phyloP scores from a whole-genome alignment of 768 basidiomycete genomes.

The Peribolospora baueri region DNA sequence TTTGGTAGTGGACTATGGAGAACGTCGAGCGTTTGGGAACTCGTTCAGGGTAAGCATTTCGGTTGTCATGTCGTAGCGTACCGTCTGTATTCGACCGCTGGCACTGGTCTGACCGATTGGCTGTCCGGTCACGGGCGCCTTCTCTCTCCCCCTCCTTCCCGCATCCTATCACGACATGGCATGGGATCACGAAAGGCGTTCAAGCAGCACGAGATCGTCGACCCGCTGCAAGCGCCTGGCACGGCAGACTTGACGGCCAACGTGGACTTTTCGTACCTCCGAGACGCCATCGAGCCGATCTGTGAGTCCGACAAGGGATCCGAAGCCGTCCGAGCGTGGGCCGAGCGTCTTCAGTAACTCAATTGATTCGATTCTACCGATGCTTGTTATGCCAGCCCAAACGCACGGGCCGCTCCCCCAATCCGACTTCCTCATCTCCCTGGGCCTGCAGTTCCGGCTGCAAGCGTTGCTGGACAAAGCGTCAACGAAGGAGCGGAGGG shows the following conservation, averaged over 20 bases:
- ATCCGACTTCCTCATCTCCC: conserved; percentile 44
- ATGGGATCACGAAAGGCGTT: conserved; percentile 39
- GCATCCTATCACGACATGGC: background rate
- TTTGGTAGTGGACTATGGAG: conserved; percentile 76
- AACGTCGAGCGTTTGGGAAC: conserved; percentile 36
- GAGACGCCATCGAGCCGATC: conserved; percentile 35
- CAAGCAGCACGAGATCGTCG: conserved; percentile 58
- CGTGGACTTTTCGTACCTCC: conserved; percentile 76
- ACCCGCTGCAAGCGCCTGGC: conserved; percentile 63
- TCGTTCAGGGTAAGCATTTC: conserved; percentile 48
- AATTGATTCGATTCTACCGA: too few species aligned
- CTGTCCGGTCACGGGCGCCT: background rate
- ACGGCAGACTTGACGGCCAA: conserved; percentile 84
- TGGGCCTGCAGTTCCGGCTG: conserved; percentile 49
- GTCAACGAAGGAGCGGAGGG: conserved; percentile 24
- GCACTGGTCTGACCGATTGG: background rate
- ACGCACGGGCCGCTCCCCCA: conserved; percentile 51
- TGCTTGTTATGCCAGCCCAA: conserved; percentile 17
- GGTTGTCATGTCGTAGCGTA: background rate
- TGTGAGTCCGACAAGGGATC: background rate
- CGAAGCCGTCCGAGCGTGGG: background rate
- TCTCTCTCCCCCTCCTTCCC: background rate
- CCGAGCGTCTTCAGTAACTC: background rate
- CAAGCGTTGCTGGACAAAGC: conserved; percentile 35
- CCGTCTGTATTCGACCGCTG: background rate